Conservation (phyloP, 2,329 filamentous ascomycete species). For the Ophiocordyceps sinensis region DNA sequence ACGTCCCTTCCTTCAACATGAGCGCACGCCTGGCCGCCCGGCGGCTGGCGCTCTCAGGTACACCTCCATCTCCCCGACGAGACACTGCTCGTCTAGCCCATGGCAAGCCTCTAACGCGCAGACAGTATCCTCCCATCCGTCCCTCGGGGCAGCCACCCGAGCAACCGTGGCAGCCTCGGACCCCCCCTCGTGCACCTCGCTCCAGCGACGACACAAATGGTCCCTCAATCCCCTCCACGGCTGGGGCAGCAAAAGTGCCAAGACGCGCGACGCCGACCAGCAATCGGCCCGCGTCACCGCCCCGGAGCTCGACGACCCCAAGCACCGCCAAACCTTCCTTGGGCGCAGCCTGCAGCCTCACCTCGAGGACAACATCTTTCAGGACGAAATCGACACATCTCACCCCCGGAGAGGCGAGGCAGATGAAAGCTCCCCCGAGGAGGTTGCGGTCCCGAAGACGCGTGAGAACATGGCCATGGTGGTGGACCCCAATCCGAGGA, state of each 20-base stretch:
- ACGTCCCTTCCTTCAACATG: slow-evolving; percentile 29
- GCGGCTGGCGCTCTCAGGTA: slow-evolving; percentile 48
- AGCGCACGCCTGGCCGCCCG: slow-evolving; percentile 49
- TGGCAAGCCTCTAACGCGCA: neutral
- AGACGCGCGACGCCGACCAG: neutral
- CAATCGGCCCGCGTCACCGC: slow-evolving; percentile 5
- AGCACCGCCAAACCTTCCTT: slow-evolving; percentile 26
- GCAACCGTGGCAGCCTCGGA: slow-evolving; percentile 7
- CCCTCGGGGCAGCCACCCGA: slow-evolving; percentile 1
- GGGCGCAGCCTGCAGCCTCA: slow-evolving; percentile 24
- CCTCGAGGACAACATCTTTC: slow-evolving; percentile 45
- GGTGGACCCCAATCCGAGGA: slow-evolving; percentile 61
- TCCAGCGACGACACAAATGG: slow-evolving; percentile 27
- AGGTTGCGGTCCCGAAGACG: slow-evolving; percentile 21
- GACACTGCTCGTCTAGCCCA: neutral
- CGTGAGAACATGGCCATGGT: slow-evolving; percentile 42
- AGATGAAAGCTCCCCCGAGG: slow-evolving; percentile 7
- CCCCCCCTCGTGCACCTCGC: slow-evolving; percentile 5
- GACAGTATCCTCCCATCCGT: neutral
- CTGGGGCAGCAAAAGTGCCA: slow-evolving; percentile 13
- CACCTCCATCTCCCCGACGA: slow-evolving; percentile 5
- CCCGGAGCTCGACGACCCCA: slow-evolving; percentile 26
- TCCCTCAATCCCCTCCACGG: slow-evolving; percentile 24
- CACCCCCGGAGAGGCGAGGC: slow-evolving; percentile 5
- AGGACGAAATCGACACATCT: slow-evolving; percentile 36